These are phyloP conservation scores for Solanum arcanum DNA, from an alignment of 257 asterid genomes.

Conservation along the genomic window DNA sequence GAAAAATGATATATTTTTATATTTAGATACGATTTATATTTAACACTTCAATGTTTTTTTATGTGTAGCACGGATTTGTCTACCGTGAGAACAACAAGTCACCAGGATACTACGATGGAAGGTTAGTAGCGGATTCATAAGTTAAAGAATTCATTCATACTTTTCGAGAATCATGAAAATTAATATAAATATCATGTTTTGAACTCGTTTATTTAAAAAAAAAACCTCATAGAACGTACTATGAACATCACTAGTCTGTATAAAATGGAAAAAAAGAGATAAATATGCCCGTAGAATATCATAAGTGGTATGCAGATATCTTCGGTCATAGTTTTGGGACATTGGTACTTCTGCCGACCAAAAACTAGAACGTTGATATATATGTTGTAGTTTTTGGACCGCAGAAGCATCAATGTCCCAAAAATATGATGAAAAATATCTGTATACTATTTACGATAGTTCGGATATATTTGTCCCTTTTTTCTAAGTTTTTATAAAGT, in stretches of 20 bases:
- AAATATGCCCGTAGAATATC: no score
- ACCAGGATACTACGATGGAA: constrained; percentile 25
- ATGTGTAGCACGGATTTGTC: constrained; percentile 17
- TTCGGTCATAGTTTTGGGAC: no score
- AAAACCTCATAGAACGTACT: background rate
- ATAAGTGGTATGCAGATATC: no score
- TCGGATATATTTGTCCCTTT: no score
- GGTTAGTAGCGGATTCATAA: background rate
- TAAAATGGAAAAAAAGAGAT: no score
- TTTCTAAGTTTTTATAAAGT: no score
- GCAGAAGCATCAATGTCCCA: no score
- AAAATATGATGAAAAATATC: no score
- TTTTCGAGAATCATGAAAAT: background rate
- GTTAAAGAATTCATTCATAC: background rate
- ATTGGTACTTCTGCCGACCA: no score
- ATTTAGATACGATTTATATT: background rate
- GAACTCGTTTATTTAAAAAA: background rate
- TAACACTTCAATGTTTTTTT: background rate
- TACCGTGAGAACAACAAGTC: constrained; percentile 19
- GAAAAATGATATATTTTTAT: background rate
- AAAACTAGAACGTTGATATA: no score
- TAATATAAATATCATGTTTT: background rate
- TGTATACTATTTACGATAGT: no score
- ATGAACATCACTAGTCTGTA: background rate
- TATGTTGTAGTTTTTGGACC: no score